A percentile compares a stretch with the other conserved stretches of the same genome.
Evolutionary conservation across 768 basidiomycete species (phyloP).

Genomic region (Russula dissimulans): DNA sequence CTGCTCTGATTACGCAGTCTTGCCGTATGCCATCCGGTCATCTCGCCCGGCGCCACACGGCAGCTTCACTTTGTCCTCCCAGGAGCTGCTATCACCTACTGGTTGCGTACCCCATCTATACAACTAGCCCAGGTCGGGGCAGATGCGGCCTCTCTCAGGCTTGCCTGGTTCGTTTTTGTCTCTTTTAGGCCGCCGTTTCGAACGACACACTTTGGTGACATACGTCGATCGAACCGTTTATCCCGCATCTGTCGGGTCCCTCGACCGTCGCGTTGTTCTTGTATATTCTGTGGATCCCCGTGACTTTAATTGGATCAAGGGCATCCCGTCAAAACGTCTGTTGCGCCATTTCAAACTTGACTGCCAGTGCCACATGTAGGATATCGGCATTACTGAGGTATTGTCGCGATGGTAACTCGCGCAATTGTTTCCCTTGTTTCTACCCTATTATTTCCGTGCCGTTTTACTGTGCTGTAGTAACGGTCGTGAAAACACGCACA

Average conservation of each 20-base stretch:
- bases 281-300: conserved; percentile 60
- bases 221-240: not conserved
- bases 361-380: not conserved
- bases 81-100: conserved; percentile 55
- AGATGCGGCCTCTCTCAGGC: conserved; percentile 36
- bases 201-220: not conserved
- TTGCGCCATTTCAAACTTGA: conserved; percentile 8
- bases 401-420: conserved; percentile 23
- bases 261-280: conserved; percentile 63
- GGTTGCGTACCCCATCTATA: conserved; percentile 45
- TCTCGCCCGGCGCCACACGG: too few species aligned
- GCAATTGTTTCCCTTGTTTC: not conserved
- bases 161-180: conserved; percentile 35
- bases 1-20: too few species aligned
- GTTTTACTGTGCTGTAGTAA: conserved; percentile 37
- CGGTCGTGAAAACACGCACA: conserved; percentile 45
- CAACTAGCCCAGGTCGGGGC: conserved; percentile 35
- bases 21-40: conserved; percentile 28
- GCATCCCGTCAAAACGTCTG: conserved; percentile 59
- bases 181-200: not conserved
- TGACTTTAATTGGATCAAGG: conserved; percentile 40
- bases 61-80: conserved; percentile 71
- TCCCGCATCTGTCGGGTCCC: conserved; percentile 36
- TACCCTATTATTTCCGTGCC: too few species aligned
- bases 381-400: not conserved